Conservation (phyloP, 176 grass and related monocot genomes). For the Oryza rufipogon region DNA sequence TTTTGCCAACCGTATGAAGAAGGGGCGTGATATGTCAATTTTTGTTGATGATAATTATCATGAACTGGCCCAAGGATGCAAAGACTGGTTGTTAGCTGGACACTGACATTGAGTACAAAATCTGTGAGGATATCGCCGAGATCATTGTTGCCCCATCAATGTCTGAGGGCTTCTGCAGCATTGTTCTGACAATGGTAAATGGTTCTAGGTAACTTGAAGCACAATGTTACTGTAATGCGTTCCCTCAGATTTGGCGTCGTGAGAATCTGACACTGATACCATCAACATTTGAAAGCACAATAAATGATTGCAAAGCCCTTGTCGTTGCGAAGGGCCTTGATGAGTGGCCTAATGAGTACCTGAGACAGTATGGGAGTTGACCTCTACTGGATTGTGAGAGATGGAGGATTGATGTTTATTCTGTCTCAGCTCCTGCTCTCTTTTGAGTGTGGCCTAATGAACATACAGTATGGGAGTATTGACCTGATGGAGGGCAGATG, state of each 20-base stretch:
- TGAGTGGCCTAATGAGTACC: constrained; percentile 97
- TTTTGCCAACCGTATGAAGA: constrained; percentile 98
- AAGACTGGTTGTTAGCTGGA: constrained; percentile 80
- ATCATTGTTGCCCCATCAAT: constrained; percentile 90
- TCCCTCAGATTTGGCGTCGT: constrained; percentile 92
- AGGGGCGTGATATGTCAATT: constrained; percentile 96
- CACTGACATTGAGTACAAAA: constrained; percentile 92
- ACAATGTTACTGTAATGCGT: constrained; percentile 90
- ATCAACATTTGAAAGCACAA: constrained; percentile 91
- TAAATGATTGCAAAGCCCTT: constrained; percentile 95
- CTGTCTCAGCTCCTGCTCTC: constrained; percentile 86
- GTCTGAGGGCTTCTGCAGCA: constrained; percentile 86
- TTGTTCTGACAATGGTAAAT: constrained; percentile 95
- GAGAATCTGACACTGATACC: constrained; percentile 93
- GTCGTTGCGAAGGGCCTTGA: constrained; percentile 98
- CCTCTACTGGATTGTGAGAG: constrained; percentile 95
- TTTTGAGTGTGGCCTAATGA: constrained; percentile 71
- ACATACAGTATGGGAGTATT: constrained; percentile 86
- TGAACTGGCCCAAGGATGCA: constrained; percentile 83
- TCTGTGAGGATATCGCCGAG: constrained; percentile 88
- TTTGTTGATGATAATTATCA: constrained; percentile 95
- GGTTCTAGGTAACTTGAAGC: constrained; percentile 96
- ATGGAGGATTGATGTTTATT: constrained; percentile 95
- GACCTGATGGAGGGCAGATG: constrained; percentile 98
- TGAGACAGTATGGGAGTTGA: constrained; percentile 92